Evolutionary conservation across 1,284 basidiomycete genomes (phyloP).

Genomic region (Schizophyllum commune): DNA sequence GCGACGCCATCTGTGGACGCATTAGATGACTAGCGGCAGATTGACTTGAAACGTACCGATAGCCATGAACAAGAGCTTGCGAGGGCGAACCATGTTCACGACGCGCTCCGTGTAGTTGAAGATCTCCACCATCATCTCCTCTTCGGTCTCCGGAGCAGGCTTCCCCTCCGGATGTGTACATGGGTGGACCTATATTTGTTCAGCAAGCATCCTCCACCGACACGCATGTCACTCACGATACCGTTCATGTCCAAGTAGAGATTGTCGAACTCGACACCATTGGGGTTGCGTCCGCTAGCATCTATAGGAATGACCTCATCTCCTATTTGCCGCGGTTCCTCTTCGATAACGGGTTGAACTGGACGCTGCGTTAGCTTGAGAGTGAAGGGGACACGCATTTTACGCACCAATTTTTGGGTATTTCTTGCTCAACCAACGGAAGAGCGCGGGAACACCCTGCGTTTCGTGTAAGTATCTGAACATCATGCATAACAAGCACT

Average conservation of each 20-base stretch:
- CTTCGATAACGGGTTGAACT: constrained; percentile 80
- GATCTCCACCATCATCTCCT: constrained; percentile 99
- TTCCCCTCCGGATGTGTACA: constrained; percentile 98
- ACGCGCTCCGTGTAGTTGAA: constrained; percentile 97
- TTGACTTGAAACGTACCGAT: constrained; percentile 54
- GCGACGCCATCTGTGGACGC: constrained; percentile 80
- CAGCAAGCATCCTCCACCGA: constrained; percentile 3
- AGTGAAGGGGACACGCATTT: constrained; percentile 3
- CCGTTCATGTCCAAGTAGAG: constrained; percentile 94
- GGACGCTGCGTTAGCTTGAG: background rate
- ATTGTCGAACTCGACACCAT: constrained; percentile 93
- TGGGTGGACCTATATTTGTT: constrained; percentile 75
- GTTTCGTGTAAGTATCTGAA: background rate
- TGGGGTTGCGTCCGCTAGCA: constrained; percentile 87
- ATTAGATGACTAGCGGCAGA: background rate
- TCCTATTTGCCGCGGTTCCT: constrained; percentile 59
- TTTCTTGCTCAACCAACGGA: constrained; percentile 94
- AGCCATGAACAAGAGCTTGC: constrained; percentile 96
- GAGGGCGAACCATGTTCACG: constrained; percentile 93
- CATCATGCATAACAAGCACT: background rate
- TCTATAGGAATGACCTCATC: constrained; percentile 75
- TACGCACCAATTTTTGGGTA: constrained; percentile 88
- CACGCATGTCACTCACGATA: constrained; percentile 41
- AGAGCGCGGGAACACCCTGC: constrained; percentile 90
- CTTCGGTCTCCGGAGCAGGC: constrained; percentile 95